Conservation (phyloP, 1,139 yeast species). For the Magnusiomyces tetraspermus region DNA sequence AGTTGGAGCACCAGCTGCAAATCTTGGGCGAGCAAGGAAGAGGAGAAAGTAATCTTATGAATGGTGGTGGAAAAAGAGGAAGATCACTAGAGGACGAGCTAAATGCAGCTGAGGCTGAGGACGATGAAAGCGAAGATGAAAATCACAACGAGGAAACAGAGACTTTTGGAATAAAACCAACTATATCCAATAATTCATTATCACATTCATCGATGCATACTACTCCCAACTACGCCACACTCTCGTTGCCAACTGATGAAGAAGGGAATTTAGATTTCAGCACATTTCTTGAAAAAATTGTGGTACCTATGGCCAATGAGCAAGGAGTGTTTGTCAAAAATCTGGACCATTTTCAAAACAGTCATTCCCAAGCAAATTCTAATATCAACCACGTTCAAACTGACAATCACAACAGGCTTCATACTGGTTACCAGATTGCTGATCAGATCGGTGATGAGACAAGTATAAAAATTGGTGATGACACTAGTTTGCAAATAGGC, state of each 20-base stretch:
- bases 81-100: neutral
- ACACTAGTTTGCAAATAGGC: no score
- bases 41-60: neutral
- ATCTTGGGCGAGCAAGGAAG: neutral
- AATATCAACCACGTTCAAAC: no score
- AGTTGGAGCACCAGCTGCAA: neutral
- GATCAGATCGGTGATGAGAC: no score
- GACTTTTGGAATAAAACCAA: neutral
- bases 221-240: neutral
- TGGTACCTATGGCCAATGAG: neutral
- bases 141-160: neutral
- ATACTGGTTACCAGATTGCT: no score
- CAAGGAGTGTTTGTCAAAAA: neutral
- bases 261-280: neutral
- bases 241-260: neutral
- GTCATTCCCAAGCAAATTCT: no score
- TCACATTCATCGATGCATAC: neutral
- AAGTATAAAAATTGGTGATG: no score
- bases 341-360: neutral
- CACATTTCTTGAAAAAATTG: neutral
- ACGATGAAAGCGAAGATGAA: neutral
- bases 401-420: no score
- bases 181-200: neutral
- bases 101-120: neutral
- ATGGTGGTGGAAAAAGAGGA: neutral